Evolutionary conservation across 768 basidiomycete genomes (phyloP), one percentile per base, ranked within the genome.

Genomic region (Boletus pseudopeckii): DNA sequence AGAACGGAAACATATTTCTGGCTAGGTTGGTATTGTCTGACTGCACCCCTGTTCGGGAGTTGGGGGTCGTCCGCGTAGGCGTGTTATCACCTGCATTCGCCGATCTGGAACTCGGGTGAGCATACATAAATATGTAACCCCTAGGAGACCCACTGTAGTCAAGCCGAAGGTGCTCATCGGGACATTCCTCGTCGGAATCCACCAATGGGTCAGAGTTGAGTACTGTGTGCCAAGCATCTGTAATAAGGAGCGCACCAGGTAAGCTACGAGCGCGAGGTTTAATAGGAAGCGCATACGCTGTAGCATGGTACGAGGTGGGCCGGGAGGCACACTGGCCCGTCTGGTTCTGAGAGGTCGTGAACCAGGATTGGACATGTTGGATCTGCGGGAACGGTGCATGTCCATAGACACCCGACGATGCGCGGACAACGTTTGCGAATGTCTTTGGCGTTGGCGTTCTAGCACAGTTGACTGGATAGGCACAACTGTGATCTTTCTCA

Each of bases 171-270:
- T 86, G 74, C 60, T 86, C 85, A 61, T 90, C 86, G 14, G 74
- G 77, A 45, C 73, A 71, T 63, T 88, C 86, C 40, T 88, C 86
- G 54, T 90, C 89, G 28, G 89, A 90, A 68, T 90, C 87, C 46
- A 76, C 70, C 28, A 90, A 72, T n/a, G 89, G 84, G 63, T 91
- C 89, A 36, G 81, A 80, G 30, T 78, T 81, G 48, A 75, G 79
- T 52, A 84, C 75, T 15, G 80, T 76, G 61, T 87, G 81, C 85
- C 85, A 90, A 15, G 89, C 84, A 64, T 90, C 89, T 91, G 63
- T 18, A 39, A 14, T 5, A 22, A 48, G 7, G 39, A 61, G 58
- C 40, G 42, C 34, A 36, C 46, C 22, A 32, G 40, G 38, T 61
- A 41, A 58, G 55, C 48, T 42, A 40, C 36, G 47, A 41, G 32